These are phyloP conservation scores for Zhuliangozyma parablackwelliae DNA, from an alignment of 1,139 yeast genomes.

Conservation along the genomic window DNA sequence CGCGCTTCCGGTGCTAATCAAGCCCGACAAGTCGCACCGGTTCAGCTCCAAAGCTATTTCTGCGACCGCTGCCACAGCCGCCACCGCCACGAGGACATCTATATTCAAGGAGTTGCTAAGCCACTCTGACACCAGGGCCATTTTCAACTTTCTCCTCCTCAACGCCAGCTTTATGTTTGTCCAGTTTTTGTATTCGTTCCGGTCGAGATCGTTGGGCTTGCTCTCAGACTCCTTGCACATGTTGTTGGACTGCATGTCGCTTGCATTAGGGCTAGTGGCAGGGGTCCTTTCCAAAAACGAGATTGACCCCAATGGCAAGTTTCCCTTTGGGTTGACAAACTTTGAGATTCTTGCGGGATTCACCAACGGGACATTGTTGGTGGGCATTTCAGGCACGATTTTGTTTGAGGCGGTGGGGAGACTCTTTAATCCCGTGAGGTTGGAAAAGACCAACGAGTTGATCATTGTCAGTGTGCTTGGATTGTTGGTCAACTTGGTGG, in stretches of 20 bases:
- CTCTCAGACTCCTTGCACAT: conserved; percentile 92
- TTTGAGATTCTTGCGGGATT: conserved; percentile 93
- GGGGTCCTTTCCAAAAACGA: conserved; percentile 52
- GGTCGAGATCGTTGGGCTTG: conserved; percentile 87
- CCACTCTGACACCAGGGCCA: conserved; percentile 79
- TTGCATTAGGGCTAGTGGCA: conserved; percentile 86
- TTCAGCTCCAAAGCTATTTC: not conserved
- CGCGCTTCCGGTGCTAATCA: conserved; percentile 6
- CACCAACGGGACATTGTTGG: conserved; percentile 81
- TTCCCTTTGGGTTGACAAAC: conserved; percentile 81
- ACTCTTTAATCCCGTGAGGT: conserved; percentile 66
- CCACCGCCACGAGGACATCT: conserved; percentile 6
- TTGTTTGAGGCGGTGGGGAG: conserved; percentile 84
- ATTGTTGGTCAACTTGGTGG: conserved; percentile 80
- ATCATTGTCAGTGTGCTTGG: conserved; percentile 83
- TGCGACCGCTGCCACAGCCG: not conserved
- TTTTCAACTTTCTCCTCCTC: conserved; percentile 77
- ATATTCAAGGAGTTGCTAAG: conserved; percentile 39
- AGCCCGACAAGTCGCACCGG: conserved; percentile 6
- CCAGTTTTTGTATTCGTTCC: conserved; percentile 83
- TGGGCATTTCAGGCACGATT: conserved; percentile 88
- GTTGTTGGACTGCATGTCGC: conserved; percentile 91
- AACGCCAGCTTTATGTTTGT: conserved; percentile 93
- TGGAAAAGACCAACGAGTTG: conserved; percentile 81
- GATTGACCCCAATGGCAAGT: conserved; percentile 55